Base-by-base conservation (phyloP, 805 yeast genomes). In the Candida maltosa region DNA sequence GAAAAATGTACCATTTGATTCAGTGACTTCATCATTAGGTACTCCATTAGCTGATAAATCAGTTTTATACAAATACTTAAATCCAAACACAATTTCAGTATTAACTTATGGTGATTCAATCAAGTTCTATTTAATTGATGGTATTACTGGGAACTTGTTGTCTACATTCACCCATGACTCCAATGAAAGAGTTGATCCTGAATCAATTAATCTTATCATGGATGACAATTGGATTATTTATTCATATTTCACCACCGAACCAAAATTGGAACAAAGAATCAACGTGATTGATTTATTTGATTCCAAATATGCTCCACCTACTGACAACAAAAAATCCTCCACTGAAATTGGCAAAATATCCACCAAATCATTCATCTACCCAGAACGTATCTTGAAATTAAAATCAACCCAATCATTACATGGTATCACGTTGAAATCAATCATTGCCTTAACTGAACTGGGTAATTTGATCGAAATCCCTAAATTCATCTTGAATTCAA, bases 181-280 rank as follows among this genome's bases (percentile, higher is more conserved):
- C 4, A 70, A 66, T 5, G 66, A 65, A 17, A 51, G 68, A 7
- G 52, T 70, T 4, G 66, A 66, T 8, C 56, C 57, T 7, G 59
- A 33, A 1, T 61, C 72, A 2, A 53, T 87, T 19, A 60, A 70
- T 16, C 48, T 87, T 18, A 66, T 78, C 1, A 73, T 78, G 56
- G 93, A 87, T 32, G 97, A 91, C 52, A 78, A 89, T 58, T 91
- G 93, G 85, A 64, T 87, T 12, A 69, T 86, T 8, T 82, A 84
- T 51, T 65, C 89, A 0, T 81, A 77, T 47, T 75, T 70, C 50
- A 71, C 80, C 37, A 49, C 52, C 1, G 53, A 54, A 2, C 80
- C 81, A 8, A 54, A 66, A 15, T 73, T 75, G 32, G 70, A 66
- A 39, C 73, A 65, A 40, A 74, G 80, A 47, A 51, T 93, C 10